phyloP scores from a whole-genome alignment of 1,139 yeast genomes.

The Lodderomyces orthopsilosis region DNA sequence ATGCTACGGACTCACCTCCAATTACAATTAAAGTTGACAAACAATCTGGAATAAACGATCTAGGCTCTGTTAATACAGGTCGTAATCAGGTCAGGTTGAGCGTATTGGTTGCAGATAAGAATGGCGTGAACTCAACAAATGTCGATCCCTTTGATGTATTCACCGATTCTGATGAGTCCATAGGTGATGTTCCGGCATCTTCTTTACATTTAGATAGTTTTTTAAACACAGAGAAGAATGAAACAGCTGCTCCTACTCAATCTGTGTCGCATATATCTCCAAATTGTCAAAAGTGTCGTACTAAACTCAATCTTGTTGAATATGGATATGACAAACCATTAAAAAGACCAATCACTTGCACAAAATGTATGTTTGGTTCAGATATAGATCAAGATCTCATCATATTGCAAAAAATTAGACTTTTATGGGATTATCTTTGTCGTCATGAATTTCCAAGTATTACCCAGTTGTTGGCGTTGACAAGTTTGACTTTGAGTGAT shows the following conservation, averaged over 20 bases:
- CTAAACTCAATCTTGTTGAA: conserved; percentile 16
- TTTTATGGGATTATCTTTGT: conserved; percentile 17
- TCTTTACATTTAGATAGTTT: conserved; percentile 13
- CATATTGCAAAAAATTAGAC: conserved; percentile 18
- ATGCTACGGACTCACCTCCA: conserved; percentile 21
- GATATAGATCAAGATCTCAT: conserved; percentile 11
- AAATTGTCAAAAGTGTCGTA: conserved; percentile 14
- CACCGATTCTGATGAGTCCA: not conserved
- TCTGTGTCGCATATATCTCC: not conserved
- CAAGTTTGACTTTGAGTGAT: conserved; percentile 7
- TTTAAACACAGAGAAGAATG: conserved; percentile 5
- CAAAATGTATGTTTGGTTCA: conserved; percentile 15
- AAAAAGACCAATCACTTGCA: conserved; percentile 13
- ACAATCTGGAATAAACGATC: conserved; percentile 9
- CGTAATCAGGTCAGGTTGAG: conserved; percentile 7
- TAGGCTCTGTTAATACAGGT: conserved; percentile 14
- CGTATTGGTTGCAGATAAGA: conserved; percentile 7
- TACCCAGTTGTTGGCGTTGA: conserved; percentile 11
- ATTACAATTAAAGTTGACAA: conserved; percentile 19
- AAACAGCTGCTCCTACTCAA: not conserved
- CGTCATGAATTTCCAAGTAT: conserved; percentile 16
- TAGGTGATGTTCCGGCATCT: conserved; percentile 8
- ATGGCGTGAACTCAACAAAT: not conserved
- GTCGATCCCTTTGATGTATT: conserved; percentile 17
- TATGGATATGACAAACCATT: conserved; percentile 15